A percentile compares a stretch with the other conserved stretches of the same genome.
Evolutionary conservation across 129 eudicot genomes (phyloP).

Genomic region (Apium graveolens): DNA sequence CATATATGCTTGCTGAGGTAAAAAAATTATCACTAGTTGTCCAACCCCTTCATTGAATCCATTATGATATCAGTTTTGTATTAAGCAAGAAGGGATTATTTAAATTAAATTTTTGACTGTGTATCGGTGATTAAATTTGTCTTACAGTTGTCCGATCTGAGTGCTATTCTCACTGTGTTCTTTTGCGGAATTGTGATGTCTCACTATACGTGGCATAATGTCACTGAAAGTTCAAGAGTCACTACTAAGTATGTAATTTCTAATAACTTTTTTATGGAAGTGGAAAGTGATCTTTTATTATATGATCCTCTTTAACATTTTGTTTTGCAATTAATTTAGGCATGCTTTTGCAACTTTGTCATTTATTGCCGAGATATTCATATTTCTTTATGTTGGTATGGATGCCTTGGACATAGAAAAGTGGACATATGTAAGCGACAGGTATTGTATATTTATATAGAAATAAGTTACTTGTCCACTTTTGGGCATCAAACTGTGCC

Average conservation of each 20-base stretch:
- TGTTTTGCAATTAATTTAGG: slow-evolving; percentile 30
- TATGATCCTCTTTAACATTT: neutral
- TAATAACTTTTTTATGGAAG: neutral
- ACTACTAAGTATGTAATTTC: slow-evolving; percentile 61
- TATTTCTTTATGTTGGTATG: slow-evolving; percentile 93
- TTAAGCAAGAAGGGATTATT: neutral
- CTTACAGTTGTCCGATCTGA: slow-evolving; percentile 64
- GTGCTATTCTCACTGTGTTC: slow-evolving; percentile 87
- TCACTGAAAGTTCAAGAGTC: slow-evolving; percentile 77
- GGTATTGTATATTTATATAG: neutral
- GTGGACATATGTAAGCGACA: slow-evolving; percentile 13
- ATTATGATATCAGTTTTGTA: neutral
- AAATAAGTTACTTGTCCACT: neutral
- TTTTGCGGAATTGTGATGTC: slow-evolving; percentile 95
- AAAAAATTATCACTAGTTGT: neutral
- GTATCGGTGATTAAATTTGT: slow-evolving; percentile 6
- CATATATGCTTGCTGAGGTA: slow-evolving; percentile 65
- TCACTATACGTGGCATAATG: slow-evolving; percentile 93
- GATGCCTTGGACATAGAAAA: slow-evolving; percentile 88
- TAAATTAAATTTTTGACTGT: neutral
- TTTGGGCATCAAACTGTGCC: neutral
- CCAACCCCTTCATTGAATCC: slow-evolving; percentile 7
- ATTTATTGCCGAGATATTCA: slow-evolving; percentile 71
- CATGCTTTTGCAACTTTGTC: slow-evolving; percentile 89
- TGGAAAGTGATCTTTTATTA: neutral